Percentiles rank a stretch among this genome's conserved stretches.
Conservation (phyloP, 108 stramenopile genomes). For the Poteriospumella lacustris region DNA sequence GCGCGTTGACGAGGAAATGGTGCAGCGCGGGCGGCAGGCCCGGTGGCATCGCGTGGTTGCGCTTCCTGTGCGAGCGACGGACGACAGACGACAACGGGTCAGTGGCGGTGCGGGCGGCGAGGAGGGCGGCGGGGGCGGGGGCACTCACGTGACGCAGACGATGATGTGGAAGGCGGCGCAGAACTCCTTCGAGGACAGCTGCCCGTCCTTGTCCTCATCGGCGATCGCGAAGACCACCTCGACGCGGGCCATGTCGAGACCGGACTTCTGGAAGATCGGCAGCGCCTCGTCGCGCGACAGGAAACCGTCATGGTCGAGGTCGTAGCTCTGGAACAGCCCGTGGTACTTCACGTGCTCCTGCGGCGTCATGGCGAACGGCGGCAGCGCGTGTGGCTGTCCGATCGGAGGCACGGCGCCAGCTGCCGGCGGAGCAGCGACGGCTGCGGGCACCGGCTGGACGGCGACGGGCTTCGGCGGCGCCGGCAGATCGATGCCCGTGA, state of each 20-base stretch:
- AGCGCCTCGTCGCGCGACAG: neutral
- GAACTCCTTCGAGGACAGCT: slow-evolving; percentile 2
- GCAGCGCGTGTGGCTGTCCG: neutral
- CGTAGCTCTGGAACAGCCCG: slow-evolving; percentile 12
- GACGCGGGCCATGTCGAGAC: neutral
- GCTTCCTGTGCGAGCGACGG: neutral
- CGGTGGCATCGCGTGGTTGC: neutral
- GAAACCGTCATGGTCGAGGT: neutral
- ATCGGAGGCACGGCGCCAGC: neutral
- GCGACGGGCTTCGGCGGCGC: neutral
- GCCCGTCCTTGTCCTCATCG: slow-evolving; percentile 9
- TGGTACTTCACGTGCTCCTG: slow-evolving; percentile 9
- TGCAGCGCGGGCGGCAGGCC: neutral
- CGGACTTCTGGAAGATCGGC: slow-evolving; percentile 12
- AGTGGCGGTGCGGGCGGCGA: too few relatives aligned
- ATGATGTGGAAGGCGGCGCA: slow-evolving; percentile 21
- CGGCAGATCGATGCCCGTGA: slow-evolving; percentile 23
- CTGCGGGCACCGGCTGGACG: neutral
- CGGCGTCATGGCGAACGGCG: neutral
- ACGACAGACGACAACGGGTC: neutral
- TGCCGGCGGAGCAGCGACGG: neutral
- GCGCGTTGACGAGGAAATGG: neutral
- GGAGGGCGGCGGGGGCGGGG: too few relatives aligned
- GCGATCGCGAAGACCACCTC: neutral
- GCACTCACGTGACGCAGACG: neutral